Evolutionary conservation across 352 stramenopile genomes (phyloP).

Genomic region (Blastocystis sp.): DNA sequence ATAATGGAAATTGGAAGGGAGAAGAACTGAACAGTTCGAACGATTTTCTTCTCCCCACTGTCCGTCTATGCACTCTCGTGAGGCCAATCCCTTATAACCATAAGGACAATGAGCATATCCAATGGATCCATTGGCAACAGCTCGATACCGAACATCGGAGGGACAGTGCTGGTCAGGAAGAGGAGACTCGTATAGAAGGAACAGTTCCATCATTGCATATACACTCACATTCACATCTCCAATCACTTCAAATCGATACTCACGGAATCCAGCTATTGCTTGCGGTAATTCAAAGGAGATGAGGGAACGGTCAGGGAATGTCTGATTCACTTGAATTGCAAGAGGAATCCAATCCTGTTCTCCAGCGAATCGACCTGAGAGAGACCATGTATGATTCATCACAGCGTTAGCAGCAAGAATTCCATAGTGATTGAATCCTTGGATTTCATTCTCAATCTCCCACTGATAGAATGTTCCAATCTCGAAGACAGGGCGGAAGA

Average conservation of each 20-base stretch:
- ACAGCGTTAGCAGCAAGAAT: background rate
- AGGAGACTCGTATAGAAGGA: background rate
- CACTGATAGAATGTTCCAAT: slow-evolving; percentile 13
- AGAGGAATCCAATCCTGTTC: background rate
- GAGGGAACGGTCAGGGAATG: background rate
- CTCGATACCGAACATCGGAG: background rate
- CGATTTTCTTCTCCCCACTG: background rate
- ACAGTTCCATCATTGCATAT: background rate
- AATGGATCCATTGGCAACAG: background rate
- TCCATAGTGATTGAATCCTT: slow-evolving; percentile 16
- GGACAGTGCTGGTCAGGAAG: background rate
- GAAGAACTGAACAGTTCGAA: background rate
- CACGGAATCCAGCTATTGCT: background rate
- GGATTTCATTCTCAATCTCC: background rate
- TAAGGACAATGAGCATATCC: background rate
- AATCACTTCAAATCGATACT: slow-evolving; percentile 11
- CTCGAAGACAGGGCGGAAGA: background rate
- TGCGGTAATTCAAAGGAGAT: background rate
- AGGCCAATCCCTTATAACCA: slow-evolving; percentile 3
- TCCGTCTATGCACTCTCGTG: background rate
- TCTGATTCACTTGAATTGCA: background rate
- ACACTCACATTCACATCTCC: background rate
- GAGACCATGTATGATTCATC: background rate
- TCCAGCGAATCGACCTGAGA: background rate
- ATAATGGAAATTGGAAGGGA: background rate